Base-by-base conservation (phyloP, 2,329 filamentous ascomycete genomes). In the Aspergillus sojae region DNA sequence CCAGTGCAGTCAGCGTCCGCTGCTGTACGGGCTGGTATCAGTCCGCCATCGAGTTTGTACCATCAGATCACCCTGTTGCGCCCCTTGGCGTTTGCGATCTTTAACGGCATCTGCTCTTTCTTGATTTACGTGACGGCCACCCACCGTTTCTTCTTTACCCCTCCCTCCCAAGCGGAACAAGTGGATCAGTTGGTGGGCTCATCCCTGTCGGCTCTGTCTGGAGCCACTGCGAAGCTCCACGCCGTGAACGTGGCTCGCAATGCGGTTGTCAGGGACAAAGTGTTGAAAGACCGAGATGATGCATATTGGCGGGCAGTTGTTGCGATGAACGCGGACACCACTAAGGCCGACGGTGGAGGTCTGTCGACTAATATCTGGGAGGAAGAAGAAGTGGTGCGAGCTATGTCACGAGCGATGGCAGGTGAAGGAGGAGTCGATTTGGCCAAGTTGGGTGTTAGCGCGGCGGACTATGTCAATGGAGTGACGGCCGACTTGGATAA, bases 221-320 rank as follows among this genome's bases (percentile, higher is more conserved):
- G 79, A 5, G 83, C 86, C 14, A 85, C 88, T 74, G 85, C 86
- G 60, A 93, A 90, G 75, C 76, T 96, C 64, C 88, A 86, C 69
- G 91, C 91, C 0, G 80, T 91, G 43, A 91, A 88, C 9, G 88
- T 96, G 62, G 81, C 96, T 53, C 87, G 90, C 75, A 97, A 97
- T 80, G 92, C 92, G 3, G 85, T 91, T 19, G 83, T 90, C 62
- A 82, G 94, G 61, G 92, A 97, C 78, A 84, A 87, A 66, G 85
- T 85, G 50, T 80, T 97, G 76, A 87, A 93, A 63, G 82, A 78
- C 2, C 85, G 85, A 62, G 85, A 86, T 57, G 86, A 89, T 69
- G 84, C 83, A 19, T 97, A 97, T 79, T 98, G 94, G 94, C 75
- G 72, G 59, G 72, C 75, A 14, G 77, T 80, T 39, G 77, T 74